These are phyloP conservation scores for Nicotiana tabacum DNA, from an alignment of 257 asterid species.

Conservation along the genomic window DNA sequence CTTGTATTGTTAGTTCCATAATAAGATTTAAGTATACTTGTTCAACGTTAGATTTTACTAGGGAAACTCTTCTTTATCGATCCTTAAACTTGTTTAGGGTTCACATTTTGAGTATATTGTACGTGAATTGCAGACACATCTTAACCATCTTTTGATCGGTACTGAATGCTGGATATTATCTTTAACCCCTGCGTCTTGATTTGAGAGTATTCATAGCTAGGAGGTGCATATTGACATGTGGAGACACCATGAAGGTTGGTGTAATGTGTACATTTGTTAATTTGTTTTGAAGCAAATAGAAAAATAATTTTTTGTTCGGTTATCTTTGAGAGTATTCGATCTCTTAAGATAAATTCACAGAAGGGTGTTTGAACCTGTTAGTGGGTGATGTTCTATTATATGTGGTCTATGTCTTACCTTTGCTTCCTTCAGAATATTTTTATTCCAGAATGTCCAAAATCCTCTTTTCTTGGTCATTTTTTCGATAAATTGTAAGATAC, in stretches of 20 bases:
- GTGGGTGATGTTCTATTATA: background rate
- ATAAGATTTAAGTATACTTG: background rate
- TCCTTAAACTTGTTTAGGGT: slow-evolving; percentile 53
- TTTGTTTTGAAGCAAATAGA: slow-evolving; percentile 24
- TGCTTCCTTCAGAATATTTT: background rate
- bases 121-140: slow-evolving; percentile 54
- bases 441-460: background rate
- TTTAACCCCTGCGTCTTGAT: slow-evolving; percentile 53
- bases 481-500: background rate
- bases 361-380: background rate
- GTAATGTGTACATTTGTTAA: slow-evolving; percentile 33
- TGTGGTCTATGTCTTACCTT: background rate
- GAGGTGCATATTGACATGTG: slow-evolving; percentile 56
- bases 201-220: slow-evolving; percentile 59
- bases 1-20: background rate
- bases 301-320: slow-evolving; percentile 8
- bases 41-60: background rate
- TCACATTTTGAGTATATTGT: slow-evolving; percentile 53
- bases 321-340: background rate
- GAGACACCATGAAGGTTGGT: slow-evolving; percentile 66
- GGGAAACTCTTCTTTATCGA: slow-evolving; percentile 18
- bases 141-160: slow-evolving; percentile 52
- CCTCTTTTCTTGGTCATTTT: background rate
- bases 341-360: background rate
- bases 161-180: slow-evolving; percentile 57